Base-by-base conservation (phyloP, 192 early-diverging fungal species). In the Coemansia sp. region DNA sequence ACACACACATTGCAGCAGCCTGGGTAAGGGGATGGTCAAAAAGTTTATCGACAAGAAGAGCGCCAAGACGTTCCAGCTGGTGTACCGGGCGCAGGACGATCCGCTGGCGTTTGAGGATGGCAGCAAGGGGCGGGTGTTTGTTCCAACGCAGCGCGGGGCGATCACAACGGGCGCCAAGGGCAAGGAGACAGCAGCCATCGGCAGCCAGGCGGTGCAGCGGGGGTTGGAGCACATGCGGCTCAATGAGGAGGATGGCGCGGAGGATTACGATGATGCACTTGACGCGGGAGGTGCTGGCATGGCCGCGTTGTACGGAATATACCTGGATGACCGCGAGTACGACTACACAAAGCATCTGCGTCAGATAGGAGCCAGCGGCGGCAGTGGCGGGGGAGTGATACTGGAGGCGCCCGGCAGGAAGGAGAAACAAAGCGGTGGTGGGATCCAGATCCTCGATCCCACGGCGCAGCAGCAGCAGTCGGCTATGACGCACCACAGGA, bases 41-140 rank as follows among this genome's bases (percentile, higher is more conserved):
- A 68, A 83, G 48, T 99, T 99, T 76, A 95, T 98, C 68, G 94
- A 98, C 88, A 88, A 89, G 62, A 89, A 90, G 69, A 86, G 83
- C 36, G 88, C 96, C 51, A 88, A 89, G 59, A 90, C 93, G 68
- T 99, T 88, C 86, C 90, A 94, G 78, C 84, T 99, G 37, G 92
- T 98, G 22, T 95, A 97, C 82, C 89, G 97, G 71, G 98, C 97
- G 18, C 95, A 97, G 79, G 85, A 93, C 62, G 97, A 99, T 80
- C 94, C 95, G 43, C 84, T 89, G 56, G 88, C 94, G 48, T 90
- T 91, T 32, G 95, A 98, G 69, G 85, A 90, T 22, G 87, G 88
- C 18, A 86, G 90, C 9, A 88, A 90, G 5, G 83, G 87, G 49
- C 85, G 88, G 63, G 95, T 99, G 8, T 85, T 99, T 40, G 87